Evolutionary conservation across 2,329 filamentous ascomycete genomes (phyloP).

Genomic region (Falciphora oryzae): DNA sequence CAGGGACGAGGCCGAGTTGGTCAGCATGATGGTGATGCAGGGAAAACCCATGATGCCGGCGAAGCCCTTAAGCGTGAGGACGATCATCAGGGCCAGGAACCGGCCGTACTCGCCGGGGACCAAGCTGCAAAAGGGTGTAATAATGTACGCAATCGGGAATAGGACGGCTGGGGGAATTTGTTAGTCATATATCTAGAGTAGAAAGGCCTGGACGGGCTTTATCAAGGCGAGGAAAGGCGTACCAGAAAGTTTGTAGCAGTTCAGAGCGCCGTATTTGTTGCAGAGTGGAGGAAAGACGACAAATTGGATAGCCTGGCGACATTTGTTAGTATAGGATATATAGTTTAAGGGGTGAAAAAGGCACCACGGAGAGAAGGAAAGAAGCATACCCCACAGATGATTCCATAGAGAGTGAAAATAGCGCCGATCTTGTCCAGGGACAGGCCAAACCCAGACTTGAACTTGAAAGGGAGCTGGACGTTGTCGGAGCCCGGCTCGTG

Average conservation of each 20-base stretch:
- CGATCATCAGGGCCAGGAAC: constrained; percentile 54
- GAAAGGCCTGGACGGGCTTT: background rate
- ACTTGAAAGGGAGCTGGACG: constrained; percentile 68
- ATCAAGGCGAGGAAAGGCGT: constrained; percentile 18
- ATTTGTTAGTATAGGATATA: background rate
- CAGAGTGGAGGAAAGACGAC: constrained; percentile 75
- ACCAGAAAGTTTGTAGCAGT: constrained; percentile 63
- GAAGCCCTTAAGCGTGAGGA: constrained; percentile 71
- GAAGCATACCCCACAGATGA: constrained; percentile 55
- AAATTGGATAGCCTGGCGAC: constrained; percentile 63
- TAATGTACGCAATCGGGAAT: constrained; percentile 70
- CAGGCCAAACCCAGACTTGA: constrained; percentile 73
- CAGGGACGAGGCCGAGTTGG: constrained; percentile 74
- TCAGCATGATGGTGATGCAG: constrained; percentile 82
- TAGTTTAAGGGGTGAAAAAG: background rate
- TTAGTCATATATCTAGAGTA: background rate
- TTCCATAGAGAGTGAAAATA: constrained; percentile 78
- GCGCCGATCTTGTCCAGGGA: constrained; percentile 71
- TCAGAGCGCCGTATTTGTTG: constrained; percentile 64
- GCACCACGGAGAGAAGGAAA: background rate
- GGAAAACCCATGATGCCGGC: constrained; percentile 82
- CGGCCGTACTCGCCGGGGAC: constrained; percentile 42
- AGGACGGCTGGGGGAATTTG: constrained; percentile 41
- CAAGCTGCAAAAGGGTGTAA: constrained; percentile 77
- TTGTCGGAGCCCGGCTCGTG: constrained; percentile 49